phyloP scores from a whole-genome alignment of 1,139 yeast genomes.

The Debaryomyces sp. region DNA sequence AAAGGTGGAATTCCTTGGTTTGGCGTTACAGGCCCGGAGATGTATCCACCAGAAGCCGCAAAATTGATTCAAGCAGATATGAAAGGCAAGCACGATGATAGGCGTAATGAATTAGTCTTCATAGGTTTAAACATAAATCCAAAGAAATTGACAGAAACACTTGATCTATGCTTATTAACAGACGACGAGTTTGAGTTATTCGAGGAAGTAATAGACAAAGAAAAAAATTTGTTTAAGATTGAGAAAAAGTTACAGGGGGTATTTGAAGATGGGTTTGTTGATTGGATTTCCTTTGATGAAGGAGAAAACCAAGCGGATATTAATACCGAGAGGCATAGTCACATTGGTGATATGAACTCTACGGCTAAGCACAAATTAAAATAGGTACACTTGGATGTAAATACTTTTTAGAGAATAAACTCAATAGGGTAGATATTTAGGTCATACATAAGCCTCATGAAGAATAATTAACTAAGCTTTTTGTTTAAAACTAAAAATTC shows the following conservation, averaged over 20 bases:
- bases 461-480: neutral
- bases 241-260: conserved; percentile 31
- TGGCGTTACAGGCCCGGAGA: conserved; percentile 37
- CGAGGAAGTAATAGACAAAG: conserved; percentile 25
- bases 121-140: conserved; percentile 42
- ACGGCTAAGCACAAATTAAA: neutral
- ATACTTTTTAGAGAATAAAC: neutral
- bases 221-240: conserved; percentile 27
- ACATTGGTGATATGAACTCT: neutral
- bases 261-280: conserved; percentile 42
- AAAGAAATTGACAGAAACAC: conserved; percentile 21
- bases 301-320: conserved; percentile 7
- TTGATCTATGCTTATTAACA: conserved; percentile 39
- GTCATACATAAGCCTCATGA: neutral
- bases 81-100: conserved; percentile 42
- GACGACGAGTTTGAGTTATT: conserved; percentile 34
- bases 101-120: conserved; percentile 48
- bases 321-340: neutral
- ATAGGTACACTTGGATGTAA: neutral
- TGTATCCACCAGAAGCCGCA: conserved; percentile 33
- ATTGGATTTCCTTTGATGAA: conserved; percentile 18
- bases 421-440: neutral
- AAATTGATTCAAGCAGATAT: conserved; percentile 35
- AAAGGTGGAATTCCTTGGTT: conserved; percentile 51
- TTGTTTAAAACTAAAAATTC: neutral